Base-by-base conservation (phyloP, 306 rosid genomes). In the Acmispon strigosus region DNA sequence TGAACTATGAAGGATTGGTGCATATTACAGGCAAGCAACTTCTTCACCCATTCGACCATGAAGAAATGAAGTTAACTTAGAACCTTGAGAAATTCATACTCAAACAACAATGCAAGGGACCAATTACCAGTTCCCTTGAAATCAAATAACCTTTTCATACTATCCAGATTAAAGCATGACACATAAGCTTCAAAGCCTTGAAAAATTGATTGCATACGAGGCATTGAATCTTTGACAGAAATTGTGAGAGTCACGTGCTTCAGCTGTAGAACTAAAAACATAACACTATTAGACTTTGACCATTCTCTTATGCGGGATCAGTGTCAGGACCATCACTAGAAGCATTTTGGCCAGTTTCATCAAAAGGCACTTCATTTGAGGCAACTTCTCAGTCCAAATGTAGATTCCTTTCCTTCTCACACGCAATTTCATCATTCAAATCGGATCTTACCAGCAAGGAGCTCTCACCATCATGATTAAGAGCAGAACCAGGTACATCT, bases 251-350 rank as follows among this genome's bases (percentile, higher is more conserved):
- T 76, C 73, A 62, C 56, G 16, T 41, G 66, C 72, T 42, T 73
- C 13, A 50, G 8, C 37, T 22, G 24, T 22, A n/a, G 70, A 45
- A 59, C 43, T 41, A 11, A 24, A 62, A 22, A 24, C 6, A 53
- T 45, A 45, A 80, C 47, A 29, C 70, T 73, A 72, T 64, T 44
- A 37, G 82, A 81, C 76, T 66, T 66, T 59, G 24, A 57, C 59
- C 50, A 62, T 66, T 71, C 69, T 70, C 50, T 71, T 66, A 71
- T 3, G 41, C 66, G n/a, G 69, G 58, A 76, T 67, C 84, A 22
- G 52, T 77, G 61, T 69, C 45, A 54, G 80, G 81, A 70, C 81
- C 56, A 76, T 71, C 86, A 75, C 76, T 66, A 9, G 76, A 76
- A 55, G 83, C 76, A 70, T 76, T 70, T 6, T 70, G 29, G 47